Evolutionary conservation across 1,284 basidiomycete species (phyloP).

Genomic region (Paramarasmius palmivorus): DNA sequence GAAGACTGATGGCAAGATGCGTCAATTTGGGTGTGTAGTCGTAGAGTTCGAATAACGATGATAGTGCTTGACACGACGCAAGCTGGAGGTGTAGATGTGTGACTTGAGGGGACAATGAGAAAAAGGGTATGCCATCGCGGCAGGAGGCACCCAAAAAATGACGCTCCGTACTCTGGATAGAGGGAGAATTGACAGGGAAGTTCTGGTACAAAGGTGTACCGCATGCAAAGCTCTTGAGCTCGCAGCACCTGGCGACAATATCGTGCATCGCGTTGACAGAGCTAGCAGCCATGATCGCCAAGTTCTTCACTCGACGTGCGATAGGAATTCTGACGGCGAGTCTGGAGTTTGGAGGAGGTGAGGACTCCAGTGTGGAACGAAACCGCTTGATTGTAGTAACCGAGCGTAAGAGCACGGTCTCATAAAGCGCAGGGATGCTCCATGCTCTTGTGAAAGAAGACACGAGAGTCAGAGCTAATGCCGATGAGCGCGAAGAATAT

Average conservation of each 20-base stretch:
- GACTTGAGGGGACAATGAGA: conserved; percentile 30
- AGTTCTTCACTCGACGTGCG: conserved; percentile 23
- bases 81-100: conserved; percentile 39
- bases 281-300: conserved; percentile 39
- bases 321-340: conserved; percentile 7
- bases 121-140: conserved; percentile 36
- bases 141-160: conserved; percentile 37
- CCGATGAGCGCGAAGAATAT: not conserved
- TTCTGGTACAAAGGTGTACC: conserved; percentile 13
- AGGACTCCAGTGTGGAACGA: conserved; percentile 30
- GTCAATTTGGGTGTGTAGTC: conserved; percentile 30
- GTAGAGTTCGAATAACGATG: conserved; percentile 24
- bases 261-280: conserved; percentile 33
- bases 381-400: conserved; percentile 33
- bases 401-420: conserved; percentile 37
- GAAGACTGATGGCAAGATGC: conserved; percentile 32
- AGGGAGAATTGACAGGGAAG: not conserved
- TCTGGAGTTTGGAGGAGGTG: conserved; percentile 2
- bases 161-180: conserved; percentile 24
- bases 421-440: conserved; percentile 37
- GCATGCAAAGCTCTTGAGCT: conserved; percentile 37
- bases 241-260: conserved; percentile 31
- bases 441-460: conserved; percentile 32
- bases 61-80: conserved; percentile 21
- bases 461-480: conserved; percentile 30